Percentiles rank a stretch among this genome's conserved stretches.
Evolutionary conservation across 495 filamentous ascomycete species (phyloP).

Genomic region (Ascobolus immersus): DNA sequence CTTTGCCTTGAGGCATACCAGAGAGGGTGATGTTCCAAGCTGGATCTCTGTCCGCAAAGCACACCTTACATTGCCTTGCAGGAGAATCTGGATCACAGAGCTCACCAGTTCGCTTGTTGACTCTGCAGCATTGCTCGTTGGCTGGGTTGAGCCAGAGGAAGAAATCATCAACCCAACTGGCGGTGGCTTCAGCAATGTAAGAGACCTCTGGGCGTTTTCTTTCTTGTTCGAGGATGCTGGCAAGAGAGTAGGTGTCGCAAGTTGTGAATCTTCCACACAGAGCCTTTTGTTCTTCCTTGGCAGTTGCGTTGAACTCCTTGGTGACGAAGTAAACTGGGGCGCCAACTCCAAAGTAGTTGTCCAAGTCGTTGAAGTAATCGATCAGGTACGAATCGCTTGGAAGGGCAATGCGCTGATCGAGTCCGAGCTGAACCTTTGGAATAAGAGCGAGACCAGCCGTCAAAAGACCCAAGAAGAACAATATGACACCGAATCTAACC

Average conservation of each 20-base stretch:
- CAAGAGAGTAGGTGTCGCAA: conserved; percentile 56
- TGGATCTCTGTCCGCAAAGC: conserved; percentile 50
- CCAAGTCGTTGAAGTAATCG: conserved; percentile 80
- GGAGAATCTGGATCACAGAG: conserved; percentile 23
- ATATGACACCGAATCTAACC: conserved; percentile 46
- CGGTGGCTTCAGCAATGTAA: conserved; percentile 73
- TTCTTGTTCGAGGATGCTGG: conserved; percentile 76
- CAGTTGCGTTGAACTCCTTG: conserved; percentile 47
- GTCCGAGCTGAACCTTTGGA: conserved; percentile 57
- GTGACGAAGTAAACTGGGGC: conserved; percentile 95
- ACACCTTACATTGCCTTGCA: conserved; percentile 25
- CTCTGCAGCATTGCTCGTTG: conserved; percentile 52
- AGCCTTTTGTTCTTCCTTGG: conserved; percentile 47
- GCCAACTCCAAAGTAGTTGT: conserved; percentile 69
- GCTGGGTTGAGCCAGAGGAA: conserved; percentile 82
- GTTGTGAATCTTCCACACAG: conserved; percentile 79
- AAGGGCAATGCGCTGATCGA: conserved; percentile 85
- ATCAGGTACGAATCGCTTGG: conserved; percentile 84
- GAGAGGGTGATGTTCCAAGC: conserved; percentile 65
- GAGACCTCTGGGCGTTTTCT: conserved; percentile 72
- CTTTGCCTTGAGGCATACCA: conserved; percentile 77
- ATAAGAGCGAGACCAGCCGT: conserved; percentile 60
- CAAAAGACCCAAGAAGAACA: conserved; percentile 68
- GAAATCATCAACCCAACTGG: conserved; percentile 92
- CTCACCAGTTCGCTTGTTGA: conserved; percentile 15